Base-by-base conservation (phyloP, 169 alveolate species). In the Plasmodium billcollinsi region DNA sequence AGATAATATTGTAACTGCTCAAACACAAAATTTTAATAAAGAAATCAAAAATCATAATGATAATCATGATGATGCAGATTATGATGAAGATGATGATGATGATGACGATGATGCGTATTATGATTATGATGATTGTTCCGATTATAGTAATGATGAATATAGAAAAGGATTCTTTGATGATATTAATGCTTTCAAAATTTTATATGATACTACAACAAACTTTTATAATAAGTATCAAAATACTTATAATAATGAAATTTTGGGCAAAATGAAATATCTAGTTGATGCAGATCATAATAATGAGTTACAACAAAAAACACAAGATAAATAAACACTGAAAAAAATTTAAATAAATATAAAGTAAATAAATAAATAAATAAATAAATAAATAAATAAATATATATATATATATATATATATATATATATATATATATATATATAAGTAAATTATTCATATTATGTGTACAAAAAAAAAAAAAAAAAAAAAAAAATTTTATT, bases 121-220 rank as follows among this genome's bases (percentile, higher is more conserved):
- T 54, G 83, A 80, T 12, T 56, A 80, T 59, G 76, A 78, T 14
- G 90, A 80, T 21, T 80, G 83, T 14, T 80, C 90, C 45, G 90
- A 80, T 26, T 80, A 67, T 39, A 80, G 90, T 26, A 54, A 61
- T 62, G 90, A 80, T 24, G 90, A 80, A 54, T 80, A 69, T 61
- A 67, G 90, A 67, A 66, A 80, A 26, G 90, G 90, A 2, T 80
- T 80, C 50, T 80, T 80, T 49, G 90, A 80, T 15, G 83, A 80
- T 67, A 80, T 80, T 26, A 80, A 80, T 39, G 69, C 90, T 3
- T 67, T 80, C 43, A 80, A 80, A 67, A 80, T 69, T 45, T 29
- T 80, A 43, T 67, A 67, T 26, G 90, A 80, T 20, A 54, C 90
- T 0, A 80, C 83, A 8, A 24, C 71, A 1, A 80, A 49, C 39